Conservation (phyloP, 768 basidiomycete genomes). For the Amanita thiersii region DNA sequence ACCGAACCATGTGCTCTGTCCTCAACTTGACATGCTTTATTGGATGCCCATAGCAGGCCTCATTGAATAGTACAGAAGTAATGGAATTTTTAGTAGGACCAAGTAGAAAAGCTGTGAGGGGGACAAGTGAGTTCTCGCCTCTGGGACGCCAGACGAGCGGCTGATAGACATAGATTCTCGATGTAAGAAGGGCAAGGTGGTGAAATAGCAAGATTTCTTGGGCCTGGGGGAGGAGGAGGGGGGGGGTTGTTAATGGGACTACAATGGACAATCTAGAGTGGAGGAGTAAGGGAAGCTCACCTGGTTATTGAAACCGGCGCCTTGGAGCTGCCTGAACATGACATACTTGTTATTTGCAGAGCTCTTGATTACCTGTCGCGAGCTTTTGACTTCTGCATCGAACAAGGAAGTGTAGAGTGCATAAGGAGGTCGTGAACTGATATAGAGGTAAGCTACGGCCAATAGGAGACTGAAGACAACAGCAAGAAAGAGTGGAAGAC, state of each 20-base stretch:
- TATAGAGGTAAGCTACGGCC: conserved; percentile 23
- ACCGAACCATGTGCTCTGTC: conserved; percentile 20
- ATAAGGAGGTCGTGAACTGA: conserved; percentile 28
- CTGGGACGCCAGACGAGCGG: conserved; percentile 37
- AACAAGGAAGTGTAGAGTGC: conserved; percentile 26
- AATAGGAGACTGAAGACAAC: conserved; percentile 11
- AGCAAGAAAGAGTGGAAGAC: conserved; percentile 13
- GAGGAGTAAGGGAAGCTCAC: conserved; percentile 13
- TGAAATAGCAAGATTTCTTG: conserved; percentile 40
- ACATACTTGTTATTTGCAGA: conserved; percentile 27
- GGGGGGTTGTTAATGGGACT: not conserved
- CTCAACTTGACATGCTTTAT: conserved; percentile 25
- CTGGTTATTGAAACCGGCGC: conserved; percentile 44
- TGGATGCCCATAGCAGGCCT: conserved; percentile 30
- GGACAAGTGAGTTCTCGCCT: conserved; percentile 28
- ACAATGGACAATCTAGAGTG: conserved; percentile 1
- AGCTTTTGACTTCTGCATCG: conserved; percentile 21
- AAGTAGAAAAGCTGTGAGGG: conserved; percentile 34
- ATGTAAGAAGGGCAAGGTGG: conserved; percentile 31
- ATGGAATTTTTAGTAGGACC: conserved; percentile 31
- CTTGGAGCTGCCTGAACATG: conserved; percentile 35
- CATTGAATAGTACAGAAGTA: conserved; percentile 26
- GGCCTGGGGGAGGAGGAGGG: conserved; percentile 18
- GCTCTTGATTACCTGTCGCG: conserved; percentile 19
- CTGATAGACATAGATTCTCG: conserved; percentile 35